A percentile compares a stretch with the other conserved stretches of the same genome.
phyloP scores from a whole-genome alignment of 805 yeast genomes.

The Aciculoconidium aculeatum region DNA sequence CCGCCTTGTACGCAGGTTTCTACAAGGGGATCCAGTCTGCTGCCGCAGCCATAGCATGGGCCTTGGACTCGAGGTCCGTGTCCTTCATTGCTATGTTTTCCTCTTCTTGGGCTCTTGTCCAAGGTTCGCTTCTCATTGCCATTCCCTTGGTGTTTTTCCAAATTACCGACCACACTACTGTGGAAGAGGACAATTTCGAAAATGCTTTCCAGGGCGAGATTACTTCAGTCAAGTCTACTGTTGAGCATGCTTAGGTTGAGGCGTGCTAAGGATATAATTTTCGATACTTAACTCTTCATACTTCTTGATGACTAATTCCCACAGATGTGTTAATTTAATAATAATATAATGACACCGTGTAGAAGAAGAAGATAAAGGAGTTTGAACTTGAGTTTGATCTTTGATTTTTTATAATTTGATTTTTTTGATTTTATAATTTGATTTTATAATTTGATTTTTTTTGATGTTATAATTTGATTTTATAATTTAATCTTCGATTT shows the following conservation, averaged over 20 bases:
- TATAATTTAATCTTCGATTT: too few relatives aligned
- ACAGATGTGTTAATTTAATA: too few relatives aligned
- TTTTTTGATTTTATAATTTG: constrained; percentile 1
- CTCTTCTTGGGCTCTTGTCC: constrained; percentile 42
- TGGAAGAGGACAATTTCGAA: constrained; percentile 25
- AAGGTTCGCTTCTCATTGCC: constrained; percentile 44
- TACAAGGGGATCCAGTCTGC: constrained; percentile 63
- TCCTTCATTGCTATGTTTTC: constrained; percentile 40
- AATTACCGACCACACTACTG: constrained; percentile 40
- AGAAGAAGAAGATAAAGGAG: too few relatives aligned
- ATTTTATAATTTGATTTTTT: not conserved
- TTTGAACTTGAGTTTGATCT: not conserved
- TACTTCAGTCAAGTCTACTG: constrained; percentile 17
- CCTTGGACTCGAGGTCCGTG: constrained; percentile 40
- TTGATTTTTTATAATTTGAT: not conserved
- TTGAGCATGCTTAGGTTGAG: too few relatives aligned
- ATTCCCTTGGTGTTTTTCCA: constrained; percentile 40
- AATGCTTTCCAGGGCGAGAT: constrained; percentile 18
- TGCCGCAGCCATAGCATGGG: constrained; percentile 58
- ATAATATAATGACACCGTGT: too few relatives aligned
- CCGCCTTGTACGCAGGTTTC: constrained; percentile 53
- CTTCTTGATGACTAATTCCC: too few relatives aligned
- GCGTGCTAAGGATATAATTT: too few relatives aligned
- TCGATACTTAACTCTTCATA: too few relatives aligned
- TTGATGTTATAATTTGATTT: too few relatives aligned